Conservation (phyloP, 2,329 filamentous ascomycete genomes). For the Pseudocercospora musae region DNA sequence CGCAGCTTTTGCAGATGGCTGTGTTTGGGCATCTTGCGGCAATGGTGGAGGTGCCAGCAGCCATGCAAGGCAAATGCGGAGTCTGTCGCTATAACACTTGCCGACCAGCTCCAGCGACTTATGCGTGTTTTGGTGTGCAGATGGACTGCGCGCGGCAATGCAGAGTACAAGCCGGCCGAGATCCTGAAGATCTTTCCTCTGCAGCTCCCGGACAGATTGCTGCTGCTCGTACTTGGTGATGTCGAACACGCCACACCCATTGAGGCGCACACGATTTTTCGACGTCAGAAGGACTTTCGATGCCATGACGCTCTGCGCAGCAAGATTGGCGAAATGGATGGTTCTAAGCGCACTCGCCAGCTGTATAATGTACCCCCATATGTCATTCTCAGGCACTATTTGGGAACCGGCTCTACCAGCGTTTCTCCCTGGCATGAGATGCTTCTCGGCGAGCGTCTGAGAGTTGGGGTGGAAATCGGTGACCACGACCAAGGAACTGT, state of each 20-base stretch:
- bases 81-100: slow-evolving; percentile 70
- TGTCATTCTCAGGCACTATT: slow-evolving; percentile 58
- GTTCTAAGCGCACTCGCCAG: slow-evolving; percentile 82
- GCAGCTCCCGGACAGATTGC: slow-evolving; percentile 68
- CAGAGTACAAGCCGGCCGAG: slow-evolving; percentile 83
- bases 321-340: slow-evolving; percentile 77
- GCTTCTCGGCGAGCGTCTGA: slow-evolving; percentile 82
- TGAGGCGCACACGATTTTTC: slow-evolving; percentile 84
- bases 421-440: slow-evolving; percentile 50
- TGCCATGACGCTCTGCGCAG: slow-evolving; percentile 79
- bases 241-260: slow-evolving; percentile 84
- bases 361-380: slow-evolving; percentile 93
- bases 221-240: slow-evolving; percentile 77
- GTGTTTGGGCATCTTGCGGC: slow-evolving; percentile 8
- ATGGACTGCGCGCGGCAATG: slow-evolving; percentile 61
- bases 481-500: slow-evolving; percentile 90
- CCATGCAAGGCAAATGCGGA: slow-evolving; percentile 79
- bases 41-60: slow-evolving; percentile 62
- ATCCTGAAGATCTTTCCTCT: slow-evolving; percentile 81
- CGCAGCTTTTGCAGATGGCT: slow-evolving; percentile 5
- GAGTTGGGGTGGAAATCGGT: slow-evolving; percentile 90
- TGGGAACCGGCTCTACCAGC: slow-evolving; percentile 21
- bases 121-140: slow-evolving; percentile 55
- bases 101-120: slow-evolving; percentile 73
- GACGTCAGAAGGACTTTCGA: slow-evolving; percentile 88